phyloP scores from a whole-genome alignment of 1,284 basidiomycete genomes.

The Exsudoporus floridanus region DNA sequence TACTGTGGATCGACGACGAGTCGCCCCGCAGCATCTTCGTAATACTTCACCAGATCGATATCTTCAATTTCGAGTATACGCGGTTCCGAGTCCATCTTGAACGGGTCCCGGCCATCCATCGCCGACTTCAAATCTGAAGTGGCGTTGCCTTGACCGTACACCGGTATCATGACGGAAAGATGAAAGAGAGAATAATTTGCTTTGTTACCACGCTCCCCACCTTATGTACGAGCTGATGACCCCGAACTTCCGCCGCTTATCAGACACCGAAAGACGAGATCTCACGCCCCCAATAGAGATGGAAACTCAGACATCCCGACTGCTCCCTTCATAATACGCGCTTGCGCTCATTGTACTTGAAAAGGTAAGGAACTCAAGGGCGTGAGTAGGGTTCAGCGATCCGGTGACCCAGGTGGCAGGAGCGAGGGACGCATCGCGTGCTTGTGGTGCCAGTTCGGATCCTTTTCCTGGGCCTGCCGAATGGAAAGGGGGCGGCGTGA shows the following conservation, averaged over 20 bases:
- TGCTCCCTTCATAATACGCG: not conserved
- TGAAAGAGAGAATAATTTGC: not conserved
- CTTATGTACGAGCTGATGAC: not conserved
- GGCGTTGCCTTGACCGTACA: not conserved
- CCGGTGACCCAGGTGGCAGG: too few relatives aligned
- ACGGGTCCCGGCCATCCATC: not conserved
- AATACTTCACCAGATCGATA: constrained; percentile 48
- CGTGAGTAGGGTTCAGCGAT: too few relatives aligned
- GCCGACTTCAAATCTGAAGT: not conserved
- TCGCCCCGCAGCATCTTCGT: constrained; percentile 58
- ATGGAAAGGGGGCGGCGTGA: too few relatives aligned
- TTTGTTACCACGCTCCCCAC: not conserved
- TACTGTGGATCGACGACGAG: constrained; percentile 62
- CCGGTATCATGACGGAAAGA: not conserved
- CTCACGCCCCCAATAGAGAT: not conserved
- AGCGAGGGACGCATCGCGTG: too few relatives aligned
- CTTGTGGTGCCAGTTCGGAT: too few relatives aligned
- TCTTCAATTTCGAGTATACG: constrained; percentile 6
- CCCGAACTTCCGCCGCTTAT: not conserved
- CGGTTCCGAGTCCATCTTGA: constrained; percentile 1
- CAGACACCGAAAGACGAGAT: too few relatives aligned
- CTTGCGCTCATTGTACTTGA: too few relatives aligned
- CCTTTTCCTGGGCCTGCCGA: too few relatives aligned
- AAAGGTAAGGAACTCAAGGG: too few relatives aligned
- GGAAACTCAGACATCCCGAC: not conserved